Conservation (phyloP, 2,329 filamentous ascomycete species). For the Salinomyces thailandicus region DNA sequence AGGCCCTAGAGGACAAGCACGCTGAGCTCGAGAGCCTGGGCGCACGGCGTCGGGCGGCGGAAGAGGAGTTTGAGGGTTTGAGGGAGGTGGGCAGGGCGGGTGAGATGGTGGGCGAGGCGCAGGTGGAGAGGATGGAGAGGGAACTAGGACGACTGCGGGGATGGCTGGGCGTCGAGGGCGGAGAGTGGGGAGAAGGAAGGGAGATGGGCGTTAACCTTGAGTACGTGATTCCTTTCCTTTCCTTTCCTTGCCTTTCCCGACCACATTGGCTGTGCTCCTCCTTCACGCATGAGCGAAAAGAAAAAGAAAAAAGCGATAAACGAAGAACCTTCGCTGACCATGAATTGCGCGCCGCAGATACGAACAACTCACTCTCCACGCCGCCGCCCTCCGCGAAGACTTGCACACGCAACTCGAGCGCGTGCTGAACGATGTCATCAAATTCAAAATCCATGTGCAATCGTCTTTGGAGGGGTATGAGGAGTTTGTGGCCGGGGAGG, state of each 20-base stretch:
- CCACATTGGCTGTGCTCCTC: neutral
- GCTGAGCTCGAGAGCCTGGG: conserved; percentile 86
- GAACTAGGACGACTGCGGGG: conserved; percentile 89
- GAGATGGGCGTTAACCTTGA: conserved; percentile 97
- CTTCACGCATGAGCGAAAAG: neutral
- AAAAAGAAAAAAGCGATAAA: neutral
- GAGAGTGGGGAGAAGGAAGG: conserved; percentile 84
- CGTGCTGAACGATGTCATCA: conserved; percentile 93
- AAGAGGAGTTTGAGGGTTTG: conserved; percentile 88
- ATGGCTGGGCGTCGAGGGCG: conserved; percentile 62
- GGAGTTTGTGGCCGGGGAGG: conserved; percentile 81
- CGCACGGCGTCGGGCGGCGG: conserved; percentile 75
- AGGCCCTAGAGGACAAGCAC: conserved; percentile 91
- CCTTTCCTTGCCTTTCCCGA: neutral
- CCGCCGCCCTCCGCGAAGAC: conserved; percentile 80
- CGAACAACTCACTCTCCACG: conserved; percentile 78
- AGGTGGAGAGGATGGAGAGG: conserved; percentile 98
- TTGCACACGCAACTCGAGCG: conserved; percentile 94
- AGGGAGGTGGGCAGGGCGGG: conserved; percentile 74
- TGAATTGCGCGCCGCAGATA: no score
- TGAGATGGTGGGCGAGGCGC: conserved; percentile 77
- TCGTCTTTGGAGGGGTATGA: conserved; percentile 90
- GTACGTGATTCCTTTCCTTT: conserved; percentile 42
- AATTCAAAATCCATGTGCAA: conserved; percentile 96
- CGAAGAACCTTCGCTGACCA: no score